These are phyloP conservation scores for Aspergillus steynii DNA, from an alignment of 495 filamentous ascomycete genomes.

Conservation along the genomic window DNA sequence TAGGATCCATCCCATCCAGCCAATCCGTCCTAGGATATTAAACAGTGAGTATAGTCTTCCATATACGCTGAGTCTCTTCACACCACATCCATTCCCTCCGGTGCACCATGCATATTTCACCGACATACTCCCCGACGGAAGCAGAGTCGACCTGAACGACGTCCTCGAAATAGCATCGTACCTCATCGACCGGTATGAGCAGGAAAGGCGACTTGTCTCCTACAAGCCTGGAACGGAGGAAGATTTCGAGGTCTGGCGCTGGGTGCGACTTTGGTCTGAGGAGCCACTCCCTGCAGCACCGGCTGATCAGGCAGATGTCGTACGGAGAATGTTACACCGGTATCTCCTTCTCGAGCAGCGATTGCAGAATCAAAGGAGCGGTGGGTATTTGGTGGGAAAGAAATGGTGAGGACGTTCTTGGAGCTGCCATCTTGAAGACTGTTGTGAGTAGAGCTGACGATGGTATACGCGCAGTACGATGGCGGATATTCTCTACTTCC, in stretches of 20 bases:
- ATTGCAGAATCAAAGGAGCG: constrained; percentile 1
- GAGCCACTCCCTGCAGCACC: not conserved
- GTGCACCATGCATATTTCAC: no score
- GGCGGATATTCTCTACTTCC: constrained; percentile 6
- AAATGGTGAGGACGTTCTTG: constrained; percentile 8
- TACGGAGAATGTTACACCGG: constrained; percentile 7
- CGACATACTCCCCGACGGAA: no score
- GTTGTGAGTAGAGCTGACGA: not conserved
- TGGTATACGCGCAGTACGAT: constrained; percentile 7
- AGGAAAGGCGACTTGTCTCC: no score
- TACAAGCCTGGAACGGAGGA: not conserved
- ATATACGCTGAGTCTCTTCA: no score
- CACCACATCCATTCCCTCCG: no score
- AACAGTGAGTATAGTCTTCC: not conserved
- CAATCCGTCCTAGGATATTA: not conserved
- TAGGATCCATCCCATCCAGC: not conserved
- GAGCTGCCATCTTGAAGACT: not conserved
- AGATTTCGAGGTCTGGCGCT: constrained; percentile 1
- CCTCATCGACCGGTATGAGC: no score
- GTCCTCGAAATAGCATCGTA: no score
- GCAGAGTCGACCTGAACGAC: no score
- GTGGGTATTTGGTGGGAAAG: constrained; percentile 8
- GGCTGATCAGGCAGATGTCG: constrained; percentile 3
- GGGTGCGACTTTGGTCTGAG: not conserved
- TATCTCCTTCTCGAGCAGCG: constrained; percentile 15